Evolutionary conservation across 1,284 basidiomycete species (phyloP), one percentile per base, ranked within the genome.

Genomic region (Cutaneotrichosporon spelunceum): DNA sequence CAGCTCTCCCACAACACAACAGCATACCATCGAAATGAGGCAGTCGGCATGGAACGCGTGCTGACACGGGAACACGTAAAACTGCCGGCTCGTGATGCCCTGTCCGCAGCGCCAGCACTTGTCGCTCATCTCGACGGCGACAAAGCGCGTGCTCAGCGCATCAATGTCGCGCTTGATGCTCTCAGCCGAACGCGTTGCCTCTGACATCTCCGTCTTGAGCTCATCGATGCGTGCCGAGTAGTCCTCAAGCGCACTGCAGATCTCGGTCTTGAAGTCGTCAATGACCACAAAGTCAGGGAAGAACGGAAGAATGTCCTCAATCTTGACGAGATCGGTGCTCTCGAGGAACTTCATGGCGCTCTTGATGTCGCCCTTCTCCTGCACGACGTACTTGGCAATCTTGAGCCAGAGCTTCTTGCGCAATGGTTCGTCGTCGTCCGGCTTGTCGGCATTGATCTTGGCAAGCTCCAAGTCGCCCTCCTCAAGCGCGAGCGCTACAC

Each of bases 271-370:
- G 85, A 99, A 99, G 75, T 98, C 94, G 77, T 99, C 96, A 70
- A 99, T 98, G 66, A 99, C 92, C 14, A 95, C 93, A 78, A 99
- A 99, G 80, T 99, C 95, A 2, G 96, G 95, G 86, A 99, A 99
- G 86, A 98, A 99, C 3, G 96, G 96, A 26, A 99, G 81, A 58
- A 99, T 95, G 74, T 99, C 96, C 77, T 99, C 96, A 67, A 99
- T 95, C 79, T 97, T 95, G 73, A 99, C 86, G 29, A 98, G 81
- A 70, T 93, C 89, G 0, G 95, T 96, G 63, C 91, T 89, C 72
- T 96, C 91, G 66, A 99, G 82, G 81, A 99, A 98, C 36, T 85
- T 86, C 91, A 99, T 98, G 19, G 95, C 96, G 56, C 93, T 87
- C 81, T 97, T 96, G 80, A 99, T 95, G 71, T 98, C 95, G 71